These are phyloP conservation scores for Quercus engelmannii DNA, from an alignment of 306 rosid genomes.

Conservation along the genomic window DNA sequence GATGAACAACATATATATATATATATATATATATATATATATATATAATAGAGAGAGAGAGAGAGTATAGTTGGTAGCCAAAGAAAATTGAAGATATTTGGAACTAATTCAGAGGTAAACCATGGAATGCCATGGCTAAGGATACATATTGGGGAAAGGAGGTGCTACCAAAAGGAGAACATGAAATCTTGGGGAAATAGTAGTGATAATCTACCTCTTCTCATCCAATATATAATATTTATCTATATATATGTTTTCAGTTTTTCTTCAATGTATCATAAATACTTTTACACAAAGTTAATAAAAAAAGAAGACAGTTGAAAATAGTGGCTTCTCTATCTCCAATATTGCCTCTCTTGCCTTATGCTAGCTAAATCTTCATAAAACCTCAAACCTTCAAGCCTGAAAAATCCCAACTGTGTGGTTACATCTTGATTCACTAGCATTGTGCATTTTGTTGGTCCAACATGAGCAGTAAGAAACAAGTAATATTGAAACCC, in stretches of 20 bases:
- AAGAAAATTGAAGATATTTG: background rate
- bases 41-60: background rate
- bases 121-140: background rate
- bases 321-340: background rate
- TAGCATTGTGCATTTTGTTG: background rate
- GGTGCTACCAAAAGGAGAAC: background rate
- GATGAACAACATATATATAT: too few relatives aligned
- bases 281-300: slow-evolving; percentile 27
- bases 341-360: slow-evolving; percentile 4
- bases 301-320: slow-evolving; percentile 14
- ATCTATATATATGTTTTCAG: slow-evolving; percentile 3
- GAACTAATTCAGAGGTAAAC: slow-evolving; percentile 8
- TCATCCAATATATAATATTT: slow-evolving; percentile 10
- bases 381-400: slow-evolving; percentile 1
- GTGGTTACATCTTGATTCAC: background rate
- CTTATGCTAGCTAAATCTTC: background rate
- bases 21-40: too few relatives aligned
- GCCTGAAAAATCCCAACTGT: background rate
- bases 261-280: slow-evolving; percentile 3
- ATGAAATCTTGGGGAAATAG: slow-evolving; percentile 13
- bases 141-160: slow-evolving; percentile 2
- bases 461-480: background rate
- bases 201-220: slow-evolving; percentile 6
- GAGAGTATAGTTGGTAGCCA: background rate
- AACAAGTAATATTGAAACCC: background rate